Conservation (phyloP, 306 rosid genomes). For the Cucumis hystrix region DNA sequence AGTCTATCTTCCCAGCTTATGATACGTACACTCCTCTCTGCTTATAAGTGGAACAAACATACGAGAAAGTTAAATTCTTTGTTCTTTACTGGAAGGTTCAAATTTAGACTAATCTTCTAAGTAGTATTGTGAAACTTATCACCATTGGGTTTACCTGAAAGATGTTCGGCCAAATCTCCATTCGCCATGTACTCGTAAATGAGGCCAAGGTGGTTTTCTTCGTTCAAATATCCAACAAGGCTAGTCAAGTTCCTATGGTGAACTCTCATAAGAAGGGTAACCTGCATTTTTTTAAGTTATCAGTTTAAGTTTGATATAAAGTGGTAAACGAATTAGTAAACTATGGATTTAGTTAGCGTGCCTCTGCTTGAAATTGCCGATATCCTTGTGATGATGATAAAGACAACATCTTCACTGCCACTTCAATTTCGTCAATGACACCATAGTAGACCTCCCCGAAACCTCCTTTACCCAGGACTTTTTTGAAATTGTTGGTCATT, state of each 20-base stretch:
- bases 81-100: background rate
- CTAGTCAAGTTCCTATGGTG: slow-evolving; percentile 23
- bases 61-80: background rate
- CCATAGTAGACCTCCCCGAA: slow-evolving; percentile 46
- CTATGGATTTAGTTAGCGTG: slow-evolving; percentile 1
- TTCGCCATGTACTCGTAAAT: slow-evolving; percentile 23
- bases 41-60: background rate
- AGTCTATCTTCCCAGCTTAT: slow-evolving; percentile 28
- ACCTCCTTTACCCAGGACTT: slow-evolving; percentile 43
- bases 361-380: slow-evolving; percentile 42
- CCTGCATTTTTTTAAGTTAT: slow-evolving; percentile 15
- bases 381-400: slow-evolving; percentile 16
- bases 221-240: slow-evolving; percentile 25
- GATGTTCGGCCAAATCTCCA: slow-evolving; percentile 12
- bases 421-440: slow-evolving; percentile 23
- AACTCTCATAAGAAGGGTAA: slow-evolving; percentile 21
- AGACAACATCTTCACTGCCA: slow-evolving; percentile 41
- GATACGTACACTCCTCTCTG: slow-evolving; percentile 1
- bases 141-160: slow-evolving; percentile 3
- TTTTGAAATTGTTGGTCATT: slow-evolving; percentile 30
- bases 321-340: background rate
- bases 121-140: background rate
- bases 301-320: background rate
- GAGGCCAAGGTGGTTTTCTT: slow-evolving; percentile 9
- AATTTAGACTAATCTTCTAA: background rate